Evolutionary conservation across 129 eudicot genomes (phyloP).

Genomic region (Chrysanthemum makinoi): DNA sequence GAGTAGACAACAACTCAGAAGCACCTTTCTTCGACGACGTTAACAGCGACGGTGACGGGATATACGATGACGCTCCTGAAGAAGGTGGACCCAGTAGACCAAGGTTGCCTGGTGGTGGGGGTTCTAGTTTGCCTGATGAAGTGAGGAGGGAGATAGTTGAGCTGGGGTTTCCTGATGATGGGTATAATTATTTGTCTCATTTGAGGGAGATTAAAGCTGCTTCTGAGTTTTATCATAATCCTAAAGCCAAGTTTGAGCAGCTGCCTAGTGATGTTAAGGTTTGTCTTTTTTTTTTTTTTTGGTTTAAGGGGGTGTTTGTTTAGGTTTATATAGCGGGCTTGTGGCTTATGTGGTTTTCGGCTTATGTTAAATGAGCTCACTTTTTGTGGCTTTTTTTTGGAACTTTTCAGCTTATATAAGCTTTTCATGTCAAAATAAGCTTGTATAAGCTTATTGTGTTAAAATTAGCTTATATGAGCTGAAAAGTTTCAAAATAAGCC

Average conservation of each 20-base stretch:
- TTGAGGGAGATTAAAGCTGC: conserved; percentile 80
- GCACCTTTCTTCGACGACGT: conserved; percentile 40
- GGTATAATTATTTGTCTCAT: conserved; percentile 82
- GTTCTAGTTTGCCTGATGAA: conserved; percentile 57
- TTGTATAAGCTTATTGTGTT: no score
- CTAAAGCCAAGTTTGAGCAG: conserved; percentile 54
- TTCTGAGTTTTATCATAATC: conserved; percentile 68
- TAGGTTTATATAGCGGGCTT: background rate
- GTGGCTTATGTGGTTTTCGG: no score
- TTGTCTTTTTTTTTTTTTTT: background rate
- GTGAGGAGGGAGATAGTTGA: conserved; percentile 83
- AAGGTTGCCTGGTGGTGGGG: conserved; percentile 15
- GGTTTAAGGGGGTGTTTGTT: background rate
- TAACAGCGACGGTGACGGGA: conserved; percentile 29
- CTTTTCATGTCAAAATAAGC: no score
- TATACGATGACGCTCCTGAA: conserved; percentile 67
- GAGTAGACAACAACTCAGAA: conserved; percentile 71
- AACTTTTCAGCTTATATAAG: no score
- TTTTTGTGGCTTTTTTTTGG: no score
- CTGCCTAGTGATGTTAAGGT: conserved; percentile 89
- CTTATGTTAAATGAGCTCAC: no score
- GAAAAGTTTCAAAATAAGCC: no score
- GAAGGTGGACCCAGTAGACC: conserved; percentile 13
- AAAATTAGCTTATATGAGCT: no score
- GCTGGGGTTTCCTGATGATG: conserved; percentile 98